Evolutionary conservation across 768 basidiomycete species (phyloP).

Genomic region (Gymnopilus dilepis): DNA sequence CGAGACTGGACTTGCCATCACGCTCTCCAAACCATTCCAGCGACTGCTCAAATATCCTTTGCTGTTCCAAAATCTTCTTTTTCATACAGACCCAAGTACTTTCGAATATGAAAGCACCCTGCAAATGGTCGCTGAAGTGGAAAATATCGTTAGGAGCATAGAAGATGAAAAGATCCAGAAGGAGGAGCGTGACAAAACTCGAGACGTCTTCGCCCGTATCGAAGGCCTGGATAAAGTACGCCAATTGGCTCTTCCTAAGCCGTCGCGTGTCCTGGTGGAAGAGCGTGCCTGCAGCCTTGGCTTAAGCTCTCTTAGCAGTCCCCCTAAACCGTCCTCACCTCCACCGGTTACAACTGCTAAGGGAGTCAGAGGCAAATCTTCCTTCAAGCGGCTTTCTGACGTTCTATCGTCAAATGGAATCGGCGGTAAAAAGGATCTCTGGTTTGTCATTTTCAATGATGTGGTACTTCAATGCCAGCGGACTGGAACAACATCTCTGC

Average conservation of each 20-base stretch:
- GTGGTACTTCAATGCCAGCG: constrained; percentile 92
- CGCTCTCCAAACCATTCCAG: constrained; percentile 96
- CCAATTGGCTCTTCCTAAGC: constrained; percentile 90
- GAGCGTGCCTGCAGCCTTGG: constrained; percentile 64
- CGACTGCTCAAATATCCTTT: constrained; percentile 96
- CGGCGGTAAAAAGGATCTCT: constrained; percentile 82
- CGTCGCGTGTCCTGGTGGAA: constrained; percentile 84
- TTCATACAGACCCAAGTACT: constrained; percentile 95
- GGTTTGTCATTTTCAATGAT: constrained; percentile 96
- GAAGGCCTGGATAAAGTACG: constrained; percentile 95
- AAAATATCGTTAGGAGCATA: constrained; percentile 93
- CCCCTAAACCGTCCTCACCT: constrained; percentile 44
- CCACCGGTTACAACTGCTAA: constrained; percentile 54
- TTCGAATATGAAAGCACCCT: constrained; percentile 97
- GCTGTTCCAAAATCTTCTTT: constrained; percentile 95
- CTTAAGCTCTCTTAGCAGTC: constrained; percentile 32
- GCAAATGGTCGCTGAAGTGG: constrained; percentile 96
- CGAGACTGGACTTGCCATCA: constrained; percentile 94
- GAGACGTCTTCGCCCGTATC: constrained; percentile 94
- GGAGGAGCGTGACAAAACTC: constrained; percentile 93
- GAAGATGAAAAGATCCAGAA: constrained; percentile 98
- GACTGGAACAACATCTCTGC: constrained; percentile 86
- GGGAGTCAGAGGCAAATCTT: constrained; percentile 80
- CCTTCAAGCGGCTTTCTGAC: constrained; percentile 89
- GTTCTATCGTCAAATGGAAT: constrained; percentile 71